Evolutionary conservation across 441 rosid species (phyloP).

Genomic region (Arabidopsis lyrata): DNA sequence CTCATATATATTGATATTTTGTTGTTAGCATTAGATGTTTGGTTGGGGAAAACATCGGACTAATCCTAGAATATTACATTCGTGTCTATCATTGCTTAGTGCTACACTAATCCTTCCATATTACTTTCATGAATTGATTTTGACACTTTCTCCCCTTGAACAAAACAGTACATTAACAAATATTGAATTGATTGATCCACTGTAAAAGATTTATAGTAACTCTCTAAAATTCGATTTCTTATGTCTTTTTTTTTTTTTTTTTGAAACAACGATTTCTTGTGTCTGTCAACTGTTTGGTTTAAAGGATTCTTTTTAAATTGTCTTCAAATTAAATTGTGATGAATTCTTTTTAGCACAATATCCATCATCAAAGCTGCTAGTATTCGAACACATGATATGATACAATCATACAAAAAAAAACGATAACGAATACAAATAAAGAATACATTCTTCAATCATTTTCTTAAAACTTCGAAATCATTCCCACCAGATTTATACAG

Average conservation of each 20-base stretch:
- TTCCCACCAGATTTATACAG: constrained; percentile 10
- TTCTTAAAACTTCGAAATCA: constrained; percentile 23
- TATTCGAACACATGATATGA: constrained; percentile 11
- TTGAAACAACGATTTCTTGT: constrained; percentile 11
- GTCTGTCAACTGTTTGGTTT: not conserved
- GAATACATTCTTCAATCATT: not conserved
- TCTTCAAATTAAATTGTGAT: not conserved
- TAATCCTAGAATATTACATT: not conserved
- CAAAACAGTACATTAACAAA: not conserved
- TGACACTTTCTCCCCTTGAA: not conserved
- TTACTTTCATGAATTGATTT: not conserved
- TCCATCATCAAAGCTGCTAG: not conserved
- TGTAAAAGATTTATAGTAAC: not conserved
- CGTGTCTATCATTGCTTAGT: no score
- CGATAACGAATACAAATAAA: not conserved
- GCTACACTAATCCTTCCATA: not conserved
- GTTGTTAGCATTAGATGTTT: not conserved
- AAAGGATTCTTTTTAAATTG: not conserved
- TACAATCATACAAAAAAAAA: not conserved
- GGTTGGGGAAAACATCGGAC: not conserved
- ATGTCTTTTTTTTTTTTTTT: no score
- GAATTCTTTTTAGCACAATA: no score
- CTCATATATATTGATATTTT: not conserved
- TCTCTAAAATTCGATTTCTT: constrained; percentile 8
- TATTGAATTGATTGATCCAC: not conserved